Evolutionary conservation across 2,329 filamentous ascomycete species (phyloP).

Genomic region (Dactylellina parvicollis): DNA sequence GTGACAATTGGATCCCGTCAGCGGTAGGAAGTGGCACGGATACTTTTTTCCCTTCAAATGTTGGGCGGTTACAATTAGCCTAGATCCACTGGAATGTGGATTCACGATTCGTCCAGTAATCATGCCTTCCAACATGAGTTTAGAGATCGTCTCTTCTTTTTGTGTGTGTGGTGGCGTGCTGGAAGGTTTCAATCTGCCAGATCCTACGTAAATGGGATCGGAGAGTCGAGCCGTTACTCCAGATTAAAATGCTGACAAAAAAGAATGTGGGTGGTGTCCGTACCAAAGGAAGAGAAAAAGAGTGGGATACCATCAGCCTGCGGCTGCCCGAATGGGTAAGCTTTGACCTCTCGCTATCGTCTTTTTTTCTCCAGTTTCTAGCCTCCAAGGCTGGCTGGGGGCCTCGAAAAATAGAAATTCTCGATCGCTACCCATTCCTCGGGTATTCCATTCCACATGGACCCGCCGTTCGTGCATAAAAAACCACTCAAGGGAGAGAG

Average conservation of each 20-base stretch:
- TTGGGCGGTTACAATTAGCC: constrained; percentile 45
- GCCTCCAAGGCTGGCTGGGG: background rate
- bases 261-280: background rate
- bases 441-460: constrained; percentile 47
- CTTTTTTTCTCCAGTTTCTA: background rate
- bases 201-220: constrained; percentile 24
- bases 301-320: constrained; percentile 45
- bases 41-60: constrained; percentile 11
- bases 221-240: constrained; percentile 42
- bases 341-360: constrained; percentile 20
- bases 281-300: background rate
- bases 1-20: constrained; percentile 20
- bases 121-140: constrained; percentile 28
- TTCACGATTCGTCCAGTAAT: constrained; percentile 10
- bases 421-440: constrained; percentile 50
- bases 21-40: constrained; percentile 35
- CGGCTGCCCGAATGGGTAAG: constrained; percentile 51
- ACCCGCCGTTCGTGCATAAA: constrained; percentile 42
- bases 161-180: constrained; percentile 24
- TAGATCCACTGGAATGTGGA: constrained; percentile 41
- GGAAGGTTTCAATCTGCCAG: constrained; percentile 2
- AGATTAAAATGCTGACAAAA: constrained; percentile 16
- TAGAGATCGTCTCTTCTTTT: constrained; percentile 18
- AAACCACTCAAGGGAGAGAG: constrained; percentile 18
- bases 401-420: constrained; percentile 17